Evolutionary conservation across 2,329 filamentous ascomycete species (phyloP), one percentile per base, ranked within the genome.

Genomic region (Trichoderma oligosporum): DNA sequence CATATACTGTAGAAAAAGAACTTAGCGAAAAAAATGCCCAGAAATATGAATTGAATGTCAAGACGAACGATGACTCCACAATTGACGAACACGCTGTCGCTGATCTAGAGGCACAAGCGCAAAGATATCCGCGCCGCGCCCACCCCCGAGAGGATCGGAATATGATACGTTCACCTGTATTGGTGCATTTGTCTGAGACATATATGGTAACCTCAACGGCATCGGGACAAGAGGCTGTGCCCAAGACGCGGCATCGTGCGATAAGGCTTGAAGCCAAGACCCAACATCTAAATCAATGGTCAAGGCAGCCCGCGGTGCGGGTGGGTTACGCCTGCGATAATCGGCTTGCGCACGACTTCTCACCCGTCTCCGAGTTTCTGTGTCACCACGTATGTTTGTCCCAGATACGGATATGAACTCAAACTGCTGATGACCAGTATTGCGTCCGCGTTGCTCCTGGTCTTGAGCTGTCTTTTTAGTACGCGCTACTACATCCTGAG

Each of bases 381-480:
- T 31, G 7, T 54, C 41, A 4, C 51, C 51, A 22, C 51, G 51
- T 12, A 54, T 27, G 22, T 54, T 54, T 22, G 39, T 54, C 24
- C 51, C 51, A 20, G 39, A 54, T 7, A 54, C 51, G 16, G 39
- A 45, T 35, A 54, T 54, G 31, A 54, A 54, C 29, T 54, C 51
- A 18, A 54, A 54, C 7, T 27, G 51, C 33, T 22, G 51, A 14
- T n/a, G 51, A 5, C 3, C 4, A 35, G 8, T 12, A 31, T 22
- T 16, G 29, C 18, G 6, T 18, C 9, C 31, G 16, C 20, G n/a
- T 14, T 45, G 39, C 39, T 18, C 20, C 41, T 25, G 16, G n/a
- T 6, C 51, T 33, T 27, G 22, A 20, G 24, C 8, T 18, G 12
- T n/a, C 18, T 35, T 12, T 12, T 54, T 27, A 45, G 41, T 16